A percentile compares a stretch with the other conserved stretches of the same genome.
phyloP scores from a whole-genome alignment of 1,284 basidiomycete species.

The Takashimella koratensis region DNA sequence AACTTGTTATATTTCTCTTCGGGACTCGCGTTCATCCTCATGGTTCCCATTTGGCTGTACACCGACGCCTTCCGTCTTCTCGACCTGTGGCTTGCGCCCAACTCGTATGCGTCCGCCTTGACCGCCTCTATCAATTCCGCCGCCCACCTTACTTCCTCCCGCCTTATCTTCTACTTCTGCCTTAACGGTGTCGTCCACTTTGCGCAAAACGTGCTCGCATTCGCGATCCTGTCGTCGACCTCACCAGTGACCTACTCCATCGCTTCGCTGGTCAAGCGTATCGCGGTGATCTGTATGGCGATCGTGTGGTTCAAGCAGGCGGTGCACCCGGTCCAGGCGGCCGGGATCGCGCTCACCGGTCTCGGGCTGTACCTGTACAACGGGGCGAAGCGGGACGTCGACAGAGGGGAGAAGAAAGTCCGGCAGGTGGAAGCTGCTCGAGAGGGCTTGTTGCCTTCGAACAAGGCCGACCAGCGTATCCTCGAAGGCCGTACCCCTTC shows the following conservation, averaged over 20 bases:
- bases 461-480: constrained; percentile 32
- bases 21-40: constrained; percentile 86
- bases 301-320: constrained; percentile 94
- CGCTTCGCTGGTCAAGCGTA: constrained; percentile 94
- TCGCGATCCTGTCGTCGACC: constrained; percentile 89
- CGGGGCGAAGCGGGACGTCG: constrained; percentile 86
- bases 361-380: constrained; percentile 95
- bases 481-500: constrained; percentile 24
- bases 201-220: constrained; percentile 94
- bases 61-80: constrained; percentile 72
- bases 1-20: constrained; percentile 94
- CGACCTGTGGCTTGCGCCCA: constrained; percentile 36
- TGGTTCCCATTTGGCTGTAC: constrained; percentile 91
- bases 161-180: constrained; percentile 65
- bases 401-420: constrained; percentile 83
- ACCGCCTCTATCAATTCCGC: neutral
- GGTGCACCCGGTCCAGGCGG: constrained; percentile 76
- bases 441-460: constrained; percentile 52
- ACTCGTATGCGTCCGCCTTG: neutral
- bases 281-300: constrained; percentile 96
- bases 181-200: constrained; percentile 96
- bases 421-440: constrained; percentile 64
- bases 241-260: constrained; percentile 99
- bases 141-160: constrained; percentile 15
- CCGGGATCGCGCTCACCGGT: constrained; percentile 86